Conservation (phyloP, 345 rosid genomes). For the Microcos paniculata region DNA sequence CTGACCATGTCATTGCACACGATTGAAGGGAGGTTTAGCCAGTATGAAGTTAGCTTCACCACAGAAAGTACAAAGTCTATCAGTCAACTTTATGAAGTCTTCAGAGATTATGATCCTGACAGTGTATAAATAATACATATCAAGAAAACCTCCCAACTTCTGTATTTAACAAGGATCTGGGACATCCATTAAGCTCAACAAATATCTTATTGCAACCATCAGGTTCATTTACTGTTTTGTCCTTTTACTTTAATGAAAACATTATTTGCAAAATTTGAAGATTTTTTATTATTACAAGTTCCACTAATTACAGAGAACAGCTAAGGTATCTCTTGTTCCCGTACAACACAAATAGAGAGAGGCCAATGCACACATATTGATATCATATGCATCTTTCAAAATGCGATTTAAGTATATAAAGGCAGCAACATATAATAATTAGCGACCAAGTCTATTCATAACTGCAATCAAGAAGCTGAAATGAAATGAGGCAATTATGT, state of each 20-base stretch:
- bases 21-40: background rate
- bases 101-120: background rate
- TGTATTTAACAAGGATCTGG: background rate
- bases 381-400: background rate
- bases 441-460: background rate
- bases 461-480: background rate
- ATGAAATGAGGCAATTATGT: background rate
- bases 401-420: background rate
- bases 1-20: background rate
- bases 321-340: background rate
- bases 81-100: background rate
- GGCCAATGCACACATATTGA: background rate
- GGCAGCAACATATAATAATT: conserved; percentile 3
- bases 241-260: background rate
- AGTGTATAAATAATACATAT: background rate
- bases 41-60: background rate
- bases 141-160: background rate
- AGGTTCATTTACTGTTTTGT: background rate
- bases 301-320: background rate
- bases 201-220: background rate
- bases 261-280: background rate
- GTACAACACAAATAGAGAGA: background rate
- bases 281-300: background rate
- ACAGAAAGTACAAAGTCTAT: background rate
- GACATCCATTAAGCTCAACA: background rate